Evolutionary conservation across 305 asterid genomes (phyloP).

Genomic region (Fraxinus sp.): DNA sequence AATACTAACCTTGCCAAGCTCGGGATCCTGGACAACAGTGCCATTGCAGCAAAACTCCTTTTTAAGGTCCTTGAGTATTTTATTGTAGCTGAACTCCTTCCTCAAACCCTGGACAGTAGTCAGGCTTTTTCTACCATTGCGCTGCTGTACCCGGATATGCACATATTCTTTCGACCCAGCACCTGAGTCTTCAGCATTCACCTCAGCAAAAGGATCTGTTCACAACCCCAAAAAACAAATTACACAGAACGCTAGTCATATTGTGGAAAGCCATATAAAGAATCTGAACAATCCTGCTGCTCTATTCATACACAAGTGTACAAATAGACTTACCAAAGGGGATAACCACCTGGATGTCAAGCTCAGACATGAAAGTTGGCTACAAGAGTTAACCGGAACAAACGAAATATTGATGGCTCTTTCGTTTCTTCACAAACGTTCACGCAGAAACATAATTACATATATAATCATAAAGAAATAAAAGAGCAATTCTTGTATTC

Average conservation of each 20-base stretch:
- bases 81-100: background rate
- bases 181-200: conserved; percentile 81
- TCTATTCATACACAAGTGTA: background rate
- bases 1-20: conserved; percentile 72
- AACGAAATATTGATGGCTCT: conserved; percentile 13
- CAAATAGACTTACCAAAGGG: conserved; percentile 57
- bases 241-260: background rate
- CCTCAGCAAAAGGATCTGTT: conserved; percentile 90
- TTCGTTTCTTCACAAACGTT: conserved; percentile 15
- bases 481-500: background rate
- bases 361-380: conserved; percentile 83
- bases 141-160: conserved; percentile 26
- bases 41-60: conserved; percentile 43
- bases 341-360: conserved; percentile 66
- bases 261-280: background rate
- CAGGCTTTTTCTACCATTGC: background rate
- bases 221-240: background rate
- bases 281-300: background rate
- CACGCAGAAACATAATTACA: conserved; percentile 5
- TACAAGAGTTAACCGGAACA: conserved; percentile 31
- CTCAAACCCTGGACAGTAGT: background rate
- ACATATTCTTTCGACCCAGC: conserved; percentile 84
- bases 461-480: background rate
- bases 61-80: background rate
- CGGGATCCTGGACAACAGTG: conserved; percentile 91